Conservation (phyloP, 2,329 filamentous ascomycete genomes). For the Fusarium musae region DNA sequence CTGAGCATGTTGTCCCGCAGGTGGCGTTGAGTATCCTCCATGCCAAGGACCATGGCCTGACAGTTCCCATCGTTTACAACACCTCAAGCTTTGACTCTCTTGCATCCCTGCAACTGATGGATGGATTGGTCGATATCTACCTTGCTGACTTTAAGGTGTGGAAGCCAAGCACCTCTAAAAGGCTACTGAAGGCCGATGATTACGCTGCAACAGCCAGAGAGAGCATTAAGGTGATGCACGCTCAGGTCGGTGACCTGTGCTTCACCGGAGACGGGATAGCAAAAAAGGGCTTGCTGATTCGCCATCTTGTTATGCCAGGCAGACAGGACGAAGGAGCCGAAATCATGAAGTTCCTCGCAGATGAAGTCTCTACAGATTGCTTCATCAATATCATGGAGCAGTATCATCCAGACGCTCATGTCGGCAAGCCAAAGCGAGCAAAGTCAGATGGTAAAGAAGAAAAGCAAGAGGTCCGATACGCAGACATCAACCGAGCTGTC, state of each 20-base stretch:
- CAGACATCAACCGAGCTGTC: conserved; percentile 78
- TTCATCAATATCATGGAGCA: conserved; percentile 93
- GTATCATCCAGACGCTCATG: conserved; percentile 82
- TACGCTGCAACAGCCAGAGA: conserved; percentile 79
- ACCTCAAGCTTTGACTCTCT: conserved; percentile 84
- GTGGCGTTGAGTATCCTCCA: conserved; percentile 81
- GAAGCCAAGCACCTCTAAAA: conserved; percentile 71
- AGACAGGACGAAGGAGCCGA: conserved; percentile 76
- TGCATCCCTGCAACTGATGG: conserved; percentile 76
- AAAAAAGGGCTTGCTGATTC: conserved; percentile 78
- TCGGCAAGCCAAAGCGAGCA: conserved; percentile 71
- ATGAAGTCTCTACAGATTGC: conserved; percentile 76
- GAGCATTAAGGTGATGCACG: conserved; percentile 83
- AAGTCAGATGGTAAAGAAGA: conserved; percentile 50
- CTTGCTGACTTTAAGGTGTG: conserved; percentile 91
- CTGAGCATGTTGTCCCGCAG: conserved; percentile 88
- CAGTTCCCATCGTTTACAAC: conserved; percentile 84
- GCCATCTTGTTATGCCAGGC: conserved; percentile 88
- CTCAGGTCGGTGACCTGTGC: conserved; percentile 83
- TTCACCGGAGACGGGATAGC: conserved; percentile 86
- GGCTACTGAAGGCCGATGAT: conserved; percentile 81
- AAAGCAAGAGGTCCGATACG: conserved; percentile 70
- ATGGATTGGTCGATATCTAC: conserved; percentile 86
- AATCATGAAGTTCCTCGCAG: conserved; percentile 81
- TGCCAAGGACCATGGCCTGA: conserved; percentile 75